phyloP scores from a whole-genome alignment of 2,329 filamentous ascomycete species.

The Alternaria brassicicola region DNA sequence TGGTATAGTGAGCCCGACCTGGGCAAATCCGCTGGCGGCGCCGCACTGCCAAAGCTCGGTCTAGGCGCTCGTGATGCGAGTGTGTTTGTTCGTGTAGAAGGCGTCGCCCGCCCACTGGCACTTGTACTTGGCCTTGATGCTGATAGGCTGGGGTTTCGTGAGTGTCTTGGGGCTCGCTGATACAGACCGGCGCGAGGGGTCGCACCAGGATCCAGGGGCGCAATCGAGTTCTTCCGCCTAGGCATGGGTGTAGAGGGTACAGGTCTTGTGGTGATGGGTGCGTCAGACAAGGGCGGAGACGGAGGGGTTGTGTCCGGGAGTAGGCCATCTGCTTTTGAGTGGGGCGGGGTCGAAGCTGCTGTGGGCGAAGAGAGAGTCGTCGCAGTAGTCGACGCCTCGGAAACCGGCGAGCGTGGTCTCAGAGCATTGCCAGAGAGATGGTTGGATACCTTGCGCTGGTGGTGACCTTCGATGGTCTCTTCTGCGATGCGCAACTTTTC shows the following conservation, averaged over 20 bases:
- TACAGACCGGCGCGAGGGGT: constrained; percentile 62
- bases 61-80: constrained; percentile 47
- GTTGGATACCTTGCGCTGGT: constrained; percentile 58
- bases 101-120: constrained; percentile 51
- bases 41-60: constrained; percentile 53
- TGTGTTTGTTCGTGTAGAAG: constrained; percentile 49
- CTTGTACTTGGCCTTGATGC: constrained; percentile 39
- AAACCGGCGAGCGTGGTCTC: constrained; percentile 70
- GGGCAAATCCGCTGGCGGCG: constrained; percentile 59
- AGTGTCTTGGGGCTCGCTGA: constrained; percentile 56
- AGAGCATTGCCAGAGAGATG: constrained; percentile 56
- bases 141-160: constrained; percentile 66
- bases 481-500: constrained; percentile 85
- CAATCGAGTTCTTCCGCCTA: constrained; percentile 53
- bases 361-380: constrained; percentile 87
- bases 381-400: constrained; percentile 79
- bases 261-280: constrained; percentile 63
- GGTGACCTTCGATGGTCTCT: constrained; percentile 56
- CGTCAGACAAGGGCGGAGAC: constrained; percentile 91
- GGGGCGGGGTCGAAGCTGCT: constrained; percentile 83
- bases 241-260: constrained; percentile 51
- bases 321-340: constrained; percentile 65
- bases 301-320: constrained; percentile 80
- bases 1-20: constrained; percentile 81
- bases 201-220: constrained; percentile 57